Base-by-base conservation (phyloP, 202 grass and related monocot genomes). In the Schoenoplectus tabernaemontani region DNA sequence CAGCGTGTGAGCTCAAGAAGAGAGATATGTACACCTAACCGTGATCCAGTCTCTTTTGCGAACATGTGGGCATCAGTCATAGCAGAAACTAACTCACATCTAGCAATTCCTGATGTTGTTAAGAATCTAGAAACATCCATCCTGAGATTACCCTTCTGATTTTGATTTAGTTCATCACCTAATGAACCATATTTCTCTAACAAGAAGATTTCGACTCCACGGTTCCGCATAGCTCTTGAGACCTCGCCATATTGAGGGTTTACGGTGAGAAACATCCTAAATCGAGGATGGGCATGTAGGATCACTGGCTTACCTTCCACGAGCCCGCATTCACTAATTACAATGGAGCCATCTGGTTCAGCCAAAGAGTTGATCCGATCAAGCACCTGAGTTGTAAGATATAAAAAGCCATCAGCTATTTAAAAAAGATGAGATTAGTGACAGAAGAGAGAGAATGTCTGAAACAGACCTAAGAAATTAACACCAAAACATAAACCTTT, bases 351-450 rank as follows among this genome's bases (percentile, higher is more conserved):
- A 88, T 93, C 89, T 85, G 93, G 84, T 84, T 97, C 94, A 82
- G 93, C 84, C 78, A 97, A 87, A 78, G 94, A 97, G 76, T 97
- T 97, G 68, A 97, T 97, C 76, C 94, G 89, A 85, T 97, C 94
- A 44, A 97, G 94, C 48, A 97, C 89, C 94, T 97, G 61, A 63
- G 39, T 80, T 23, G 56, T 26, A 84, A 71, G 15, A 80, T 41
- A 85, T n/a, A 86, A 89, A 83, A 59, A 60, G 43, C 5, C 44
- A 84, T 73, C 42, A 73, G 44, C 24, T 51, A 51, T 7, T 12
- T 56, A 56, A 15, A 56, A 9, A 56, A 56, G 5, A 63, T 36
- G 15, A 15, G 5, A 12, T 32, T 13, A 59, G 22, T 66, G 17
- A 68, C 2, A 23, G 22, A 2, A 42, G 4, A 43, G 16, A 43